A percentile compares a stretch with the other conserved stretches of the same genome.
Evolutionary conservation across 164 flowering plant genomes (phyloP).

Genomic region (Chimonanthus praecox): DNA sequence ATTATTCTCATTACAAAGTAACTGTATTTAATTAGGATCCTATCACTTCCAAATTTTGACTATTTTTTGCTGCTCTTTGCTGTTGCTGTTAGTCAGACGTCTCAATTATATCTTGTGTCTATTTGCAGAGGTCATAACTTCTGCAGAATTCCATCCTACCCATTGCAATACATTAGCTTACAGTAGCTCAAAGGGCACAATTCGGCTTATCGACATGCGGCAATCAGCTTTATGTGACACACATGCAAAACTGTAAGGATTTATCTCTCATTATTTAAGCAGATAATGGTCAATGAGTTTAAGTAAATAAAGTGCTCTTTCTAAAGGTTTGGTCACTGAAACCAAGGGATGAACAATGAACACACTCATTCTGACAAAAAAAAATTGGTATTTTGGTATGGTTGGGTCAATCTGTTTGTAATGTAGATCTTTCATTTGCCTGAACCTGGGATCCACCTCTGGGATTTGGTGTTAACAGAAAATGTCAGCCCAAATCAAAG

Average conservation of each 20-base stretch:
- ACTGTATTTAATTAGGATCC: too few species aligned
- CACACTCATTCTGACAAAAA: not conserved
- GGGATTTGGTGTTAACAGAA: too few species aligned
- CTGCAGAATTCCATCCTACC: slow-evolving; percentile 83
- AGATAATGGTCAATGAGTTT: too few species aligned
- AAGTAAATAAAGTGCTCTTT: not conserved
- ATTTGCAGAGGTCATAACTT: slow-evolving; percentile 81
- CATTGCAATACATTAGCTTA: slow-evolving; percentile 79
- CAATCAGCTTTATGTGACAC: slow-evolving; percentile 86
- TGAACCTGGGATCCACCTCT: not conserved
- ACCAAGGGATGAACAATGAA: not conserved
- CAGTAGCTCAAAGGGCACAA: slow-evolving; percentile 84
- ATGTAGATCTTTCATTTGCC: not conserved
- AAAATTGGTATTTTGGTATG: not conserved
- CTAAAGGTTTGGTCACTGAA: not conserved
- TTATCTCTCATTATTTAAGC: not conserved
- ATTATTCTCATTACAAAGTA: too few species aligned
- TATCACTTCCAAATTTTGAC: too few species aligned
- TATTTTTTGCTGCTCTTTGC: not conserved
- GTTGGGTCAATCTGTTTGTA: not conserved
- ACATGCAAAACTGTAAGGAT: slow-evolving; percentile 71
- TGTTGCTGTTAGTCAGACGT: not conserved
- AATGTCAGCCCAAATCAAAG: too few species aligned
- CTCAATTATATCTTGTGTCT: slow-evolving; percentile 3
- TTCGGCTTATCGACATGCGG: slow-evolving; percentile 81